Evolutionary conservation across 805 yeast species (phyloP), one percentile per base, ranked within the genome.

Genomic region (Isabelozyma rhagii): DNA sequence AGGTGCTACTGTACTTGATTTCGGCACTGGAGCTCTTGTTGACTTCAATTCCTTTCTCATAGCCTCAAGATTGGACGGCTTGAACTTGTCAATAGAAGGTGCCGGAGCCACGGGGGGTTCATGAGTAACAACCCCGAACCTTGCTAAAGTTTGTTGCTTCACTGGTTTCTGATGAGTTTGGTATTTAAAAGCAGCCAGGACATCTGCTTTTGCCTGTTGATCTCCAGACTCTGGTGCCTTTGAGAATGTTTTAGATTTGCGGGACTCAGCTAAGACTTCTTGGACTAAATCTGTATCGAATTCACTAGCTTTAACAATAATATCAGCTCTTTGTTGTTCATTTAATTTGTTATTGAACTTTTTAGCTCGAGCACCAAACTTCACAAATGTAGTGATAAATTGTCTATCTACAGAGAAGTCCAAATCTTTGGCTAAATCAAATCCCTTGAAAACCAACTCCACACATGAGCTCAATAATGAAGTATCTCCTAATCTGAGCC

Each of bases 401-500:
- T 72, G 72, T 3, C 73, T 75, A 39, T 83, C 84, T 17, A 86
- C 74, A 2, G 62, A 60, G 28, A 85, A 73, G 10, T 77, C 61
- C 39, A 83, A 69, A 40, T 81, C 84, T 29, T 69, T 66, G 0
- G 91, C 88, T 42, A 87, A 65, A 55, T 84, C 87, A 43, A 90
- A 73, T 0, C 89, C 82, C 41, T 79, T 77, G 46, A 83, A 78
- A 4, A 88, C 86, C 44, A 90, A 71, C 21, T 78, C 76, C 5
- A 89, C 92, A 72, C 97, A 89, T 1, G 89, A 79, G 25, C 77
- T 78, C 43, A 89, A 69, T 43, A 93, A 71, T 2, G 90, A 87
- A 6, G 80, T 73, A 65, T 92, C 97, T 51, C 93, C 89, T 44
- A 93, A 72, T 51, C 94, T 77, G 28, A 93, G 73, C 96, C 97